These are phyloP conservation scores for Carex sylvatica DNA, from an alignment of 202 grass and related monocot species.

Conservation along the genomic window DNA sequence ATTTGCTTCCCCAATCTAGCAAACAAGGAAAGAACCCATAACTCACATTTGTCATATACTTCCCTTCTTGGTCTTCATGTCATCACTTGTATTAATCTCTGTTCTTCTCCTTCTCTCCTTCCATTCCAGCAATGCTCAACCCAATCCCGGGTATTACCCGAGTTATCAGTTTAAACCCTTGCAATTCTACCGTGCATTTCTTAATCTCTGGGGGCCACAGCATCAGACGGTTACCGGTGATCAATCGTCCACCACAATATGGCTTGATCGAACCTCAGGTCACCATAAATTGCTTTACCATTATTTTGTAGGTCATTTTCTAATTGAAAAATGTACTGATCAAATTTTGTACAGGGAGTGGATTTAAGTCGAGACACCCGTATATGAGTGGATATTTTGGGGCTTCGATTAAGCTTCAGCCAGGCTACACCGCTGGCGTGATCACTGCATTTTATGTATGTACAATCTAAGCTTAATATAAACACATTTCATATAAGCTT, in stretches of 20 bases:
- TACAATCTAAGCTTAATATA: not conserved
- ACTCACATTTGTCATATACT: conserved; percentile 13
- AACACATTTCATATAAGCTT: not conserved
- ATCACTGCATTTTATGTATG: conserved; percentile 67
- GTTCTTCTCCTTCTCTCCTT: conserved; percentile 21
- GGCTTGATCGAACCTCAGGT: conserved; percentile 53
- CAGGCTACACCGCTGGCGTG: conserved; percentile 60
- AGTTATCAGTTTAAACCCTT: conserved; percentile 33
- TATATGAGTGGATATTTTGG: conserved; percentile 56
- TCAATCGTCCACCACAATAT: conserved; percentile 41
- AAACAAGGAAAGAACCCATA: conserved; percentile 21
- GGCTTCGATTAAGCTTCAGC: conserved; percentile 47
- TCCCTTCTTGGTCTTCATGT: not conserved
- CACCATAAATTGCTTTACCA: not conserved
- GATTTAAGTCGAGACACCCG: conserved; percentile 57
- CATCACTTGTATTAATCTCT: conserved; percentile 12
- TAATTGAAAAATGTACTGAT: conserved; percentile 2
- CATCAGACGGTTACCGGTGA: conserved; percentile 35
- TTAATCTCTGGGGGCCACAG: conserved; percentile 49
- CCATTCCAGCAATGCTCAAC: conserved; percentile 32
- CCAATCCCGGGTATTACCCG: conserved; percentile 43
- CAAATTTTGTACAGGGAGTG: conserved; percentile 29
- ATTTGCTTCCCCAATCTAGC: conserved; percentile 27
- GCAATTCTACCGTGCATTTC: conserved; percentile 44
- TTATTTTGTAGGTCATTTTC: not conserved